Base-by-base conservation (phyloP, 2,329 filamentous ascomycete genomes). In the Botryotinia globosa region DNA sequence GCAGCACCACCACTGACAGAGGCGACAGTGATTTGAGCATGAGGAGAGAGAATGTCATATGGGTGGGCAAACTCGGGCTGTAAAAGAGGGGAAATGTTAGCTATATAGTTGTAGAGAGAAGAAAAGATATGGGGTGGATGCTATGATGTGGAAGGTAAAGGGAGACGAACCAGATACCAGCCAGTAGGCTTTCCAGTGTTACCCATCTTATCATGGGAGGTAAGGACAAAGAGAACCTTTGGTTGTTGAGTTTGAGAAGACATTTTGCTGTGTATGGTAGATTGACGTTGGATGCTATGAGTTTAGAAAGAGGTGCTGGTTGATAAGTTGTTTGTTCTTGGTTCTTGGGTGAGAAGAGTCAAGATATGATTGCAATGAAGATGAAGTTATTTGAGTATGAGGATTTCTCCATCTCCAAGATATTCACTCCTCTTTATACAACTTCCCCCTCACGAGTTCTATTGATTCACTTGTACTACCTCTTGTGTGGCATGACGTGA, bases 161-260 rank as follows among this genome's bases (percentile, higher is more conserved):
- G 37, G 56, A 63, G 61, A 78, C 76, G 9, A 78, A 85, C 84
- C 74, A 88, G 79, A 75, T 85, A 88, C 86, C 86, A 88, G 65
- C 86, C 86, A 0, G 86, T 87, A 20, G 83, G 84, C 75, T 85
- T 83, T 25, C 75, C 78, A 10, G 76, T 76, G 54, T 76, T 65
- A 22, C 78, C 79, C 75, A 80, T 64, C 54, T 78, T 72, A 34
- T 73, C 73, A 51, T 80, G 78, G 61, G 86, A 88, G 58, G 84
- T 86, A 42, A 88, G 84, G 37, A 88, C 84, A 77, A 87, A 80
- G 78, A 88, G 85, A 58, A 87, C 81, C 76, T 86, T 87, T 56
- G 85, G 85, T 66, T 72, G 56, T 45, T 58, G 59, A 20, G 64
- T 39, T 65, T 61, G 67, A 6, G 37, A 32, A 42, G 69, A 63